phyloP scores from a whole-genome alignment of 768 basidiomycete genomes.

The Amanita molliuscula region DNA sequence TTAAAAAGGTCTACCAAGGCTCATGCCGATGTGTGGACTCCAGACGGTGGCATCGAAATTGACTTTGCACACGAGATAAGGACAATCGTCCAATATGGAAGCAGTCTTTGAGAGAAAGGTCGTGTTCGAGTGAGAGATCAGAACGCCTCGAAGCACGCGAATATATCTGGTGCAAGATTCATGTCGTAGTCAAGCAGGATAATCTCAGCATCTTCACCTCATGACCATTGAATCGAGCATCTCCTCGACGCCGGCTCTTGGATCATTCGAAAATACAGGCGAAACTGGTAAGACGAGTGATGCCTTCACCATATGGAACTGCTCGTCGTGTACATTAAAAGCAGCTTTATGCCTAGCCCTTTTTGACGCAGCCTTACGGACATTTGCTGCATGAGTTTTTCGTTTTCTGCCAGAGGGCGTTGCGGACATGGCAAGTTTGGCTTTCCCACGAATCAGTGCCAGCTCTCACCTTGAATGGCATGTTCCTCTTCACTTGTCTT shows the following conservation, averaged over 20 bases:
- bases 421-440: not conserved
- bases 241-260: slow-evolving; percentile 71
- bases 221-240: slow-evolving; percentile 93
- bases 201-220: slow-evolving; percentile 48
- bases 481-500: not conserved
- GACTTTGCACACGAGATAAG: slow-evolving; percentile 68
- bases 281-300: slow-evolving; percentile 66
- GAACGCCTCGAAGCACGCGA: slow-evolving; percentile 76
- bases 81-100: slow-evolving; percentile 70
- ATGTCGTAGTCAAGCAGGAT: not conserved
- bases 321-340: slow-evolving; percentile 25
- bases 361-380: slow-evolving; percentile 16
- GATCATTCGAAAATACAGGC: slow-evolving; percentile 69
- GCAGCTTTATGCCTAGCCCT: slow-evolving; percentile 23
- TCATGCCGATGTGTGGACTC: slow-evolving; percentile 78
- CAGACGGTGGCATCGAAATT: slow-evolving; percentile 81
- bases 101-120: slow-evolving; percentile 55
- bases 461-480: slow-evolving; percentile 9
- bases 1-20: slow-evolving; percentile 45
- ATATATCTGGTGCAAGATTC: slow-evolving; percentile 57
- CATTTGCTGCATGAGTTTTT: not conserved
- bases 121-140: slow-evolving; percentile 78
- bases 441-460: slow-evolving; percentile 6
- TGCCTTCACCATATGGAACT: slow-evolving; percentile 58
- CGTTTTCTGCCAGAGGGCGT: slow-evolving; percentile 1